Evolutionary conservation across 2,329 filamentous ascomycete genomes (phyloP), one percentile per base, ranked within the genome.

Genomic region (Penicillium sp.): DNA sequence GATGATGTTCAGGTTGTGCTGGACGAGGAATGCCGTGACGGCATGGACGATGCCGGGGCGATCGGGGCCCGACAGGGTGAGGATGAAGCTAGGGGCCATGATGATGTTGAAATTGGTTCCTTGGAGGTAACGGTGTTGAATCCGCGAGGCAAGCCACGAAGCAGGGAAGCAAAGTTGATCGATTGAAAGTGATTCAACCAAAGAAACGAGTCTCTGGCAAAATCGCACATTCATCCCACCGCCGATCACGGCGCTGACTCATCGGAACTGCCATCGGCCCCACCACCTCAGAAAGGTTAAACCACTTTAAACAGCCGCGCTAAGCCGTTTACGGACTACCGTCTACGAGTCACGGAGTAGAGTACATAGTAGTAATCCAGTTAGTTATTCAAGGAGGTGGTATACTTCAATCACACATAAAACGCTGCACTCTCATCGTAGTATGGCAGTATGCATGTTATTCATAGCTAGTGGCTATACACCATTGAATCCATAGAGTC

Each of bases 1-100:
- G 66, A 94, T 82, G 75, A 95, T 91, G 79, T 93, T 95, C 79
- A 93, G 85, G 71, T 87, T 85, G 76, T 91, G 86, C 64, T 85
- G 79, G 51, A 91, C 90, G 65, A 95, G 86, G 70, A 94, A 84
- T 65, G 88, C 90, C 8, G 91, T 94, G 68, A 95, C 91, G 59
- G 91, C 89, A 78, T 94, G 90, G 65, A 95, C 90, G 75, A 95
- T 94, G 76, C 91, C 91, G 28, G 91, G 86, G 81, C 91, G 90
- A 81, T 95, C 91, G 57, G 91, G 91, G 80, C 91, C 94, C 58
- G 91, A 92, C 65, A 95, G 84, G 30, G 91, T 94, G 70, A 95
- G 86, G 75, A 91, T 89, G 79, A 90, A 86, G 75, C 89, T 87
- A 69, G 65, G 10, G 53, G 84, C 72, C 74, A 78, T 77, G 60